phyloP scores from a whole-genome alignment of 2,329 filamentous ascomycete species.

The Cladophialophora yegresii region DNA sequence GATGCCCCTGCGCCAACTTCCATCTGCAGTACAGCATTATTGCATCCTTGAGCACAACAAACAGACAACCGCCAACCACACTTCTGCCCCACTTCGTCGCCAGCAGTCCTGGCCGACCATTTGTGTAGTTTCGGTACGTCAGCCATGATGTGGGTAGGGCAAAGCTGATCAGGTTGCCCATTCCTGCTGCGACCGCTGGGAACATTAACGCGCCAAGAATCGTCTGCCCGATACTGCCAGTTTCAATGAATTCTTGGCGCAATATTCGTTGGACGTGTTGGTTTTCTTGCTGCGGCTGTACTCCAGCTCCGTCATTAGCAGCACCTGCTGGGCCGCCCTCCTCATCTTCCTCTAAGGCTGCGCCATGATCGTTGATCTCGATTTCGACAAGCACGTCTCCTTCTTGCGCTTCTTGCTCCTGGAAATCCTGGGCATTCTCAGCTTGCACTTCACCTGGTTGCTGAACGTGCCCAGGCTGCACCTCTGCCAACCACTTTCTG shows the following conservation, averaged over 20 bases:
- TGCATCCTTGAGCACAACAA: constrained; percentile 77
- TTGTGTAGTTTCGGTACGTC: constrained; percentile 44
- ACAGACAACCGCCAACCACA: constrained; percentile 82
- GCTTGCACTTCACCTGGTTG: constrained; percentile 40
- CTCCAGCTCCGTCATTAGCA: constrained; percentile 34
- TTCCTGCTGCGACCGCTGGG: constrained; percentile 74
- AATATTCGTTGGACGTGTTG: constrained; percentile 40
- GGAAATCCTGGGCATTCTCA: constrained; percentile 40
- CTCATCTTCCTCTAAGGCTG: constrained; percentile 47
- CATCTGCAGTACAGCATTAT: constrained; percentile 61
- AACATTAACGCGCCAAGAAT: constrained; percentile 73
- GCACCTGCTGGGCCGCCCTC: constrained; percentile 37
- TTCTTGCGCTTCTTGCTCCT: constrained; percentile 37
- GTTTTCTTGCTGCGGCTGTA: constrained; percentile 16
- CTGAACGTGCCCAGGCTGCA: constrained; percentile 56
- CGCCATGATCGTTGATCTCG: constrained; percentile 53
- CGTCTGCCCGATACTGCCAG: constrained; percentile 59
- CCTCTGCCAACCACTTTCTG: constrained; percentile 62
- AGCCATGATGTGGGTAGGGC: constrained; percentile 71
- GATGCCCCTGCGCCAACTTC: constrained; percentile 52
- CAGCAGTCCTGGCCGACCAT: constrained; percentile 65
- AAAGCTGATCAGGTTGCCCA: constrained; percentile 73
- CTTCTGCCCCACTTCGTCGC: constrained; percentile 87
- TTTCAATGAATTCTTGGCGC: constrained; percentile 54
- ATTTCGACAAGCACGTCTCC: constrained; percentile 53